Evolutionary conservation across 768 basidiomycete species (phyloP).

Genomic region (Roridomyces roridus): DNA sequence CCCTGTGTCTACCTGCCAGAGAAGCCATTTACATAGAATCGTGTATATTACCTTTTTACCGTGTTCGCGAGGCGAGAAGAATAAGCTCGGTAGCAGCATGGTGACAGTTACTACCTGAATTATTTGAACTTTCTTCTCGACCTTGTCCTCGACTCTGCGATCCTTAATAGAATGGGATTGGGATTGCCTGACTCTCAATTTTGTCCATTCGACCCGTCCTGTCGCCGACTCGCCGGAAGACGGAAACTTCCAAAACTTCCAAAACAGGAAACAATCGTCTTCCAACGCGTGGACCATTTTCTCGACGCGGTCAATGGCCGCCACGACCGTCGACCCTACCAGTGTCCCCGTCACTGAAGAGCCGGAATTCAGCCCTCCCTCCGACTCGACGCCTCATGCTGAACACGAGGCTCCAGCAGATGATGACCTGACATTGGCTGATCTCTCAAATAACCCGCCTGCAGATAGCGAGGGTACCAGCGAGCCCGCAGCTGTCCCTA

Average conservation of each 20-base stretch:
- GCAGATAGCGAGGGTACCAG: slow-evolving; percentile 19
- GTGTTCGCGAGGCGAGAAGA: neutral
- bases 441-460: slow-evolving; percentile 19
- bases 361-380: slow-evolving; percentile 20
- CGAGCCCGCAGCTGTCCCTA: neutral
- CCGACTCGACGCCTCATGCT: slow-evolving; percentile 33
- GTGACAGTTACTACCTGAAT: slow-evolving; percentile 11
- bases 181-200: too few relatives aligned
- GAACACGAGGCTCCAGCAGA: slow-evolving; percentile 33
- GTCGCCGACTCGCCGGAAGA: too few relatives aligned
- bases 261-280: too few relatives aligned
- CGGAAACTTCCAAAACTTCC: too few relatives aligned
- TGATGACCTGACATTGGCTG: slow-evolving; percentile 28
- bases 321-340: slow-evolving; percentile 25
- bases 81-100: neutral
- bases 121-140: too few relatives aligned
- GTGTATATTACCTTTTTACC: neutral
- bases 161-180: too few relatives aligned
- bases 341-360: slow-evolving; percentile 15
- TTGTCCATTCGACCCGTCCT: too few relatives aligned
- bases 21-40: too few relatives aligned
- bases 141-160: too few relatives aligned
- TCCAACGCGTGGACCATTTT: neutral
- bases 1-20: neutral
- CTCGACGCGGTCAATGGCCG: slow-evolving; percentile 15